Evolutionary conservation across 495 filamentous ascomycete genomes (phyloP).

Genomic region (Neurospora intermedia): DNA sequence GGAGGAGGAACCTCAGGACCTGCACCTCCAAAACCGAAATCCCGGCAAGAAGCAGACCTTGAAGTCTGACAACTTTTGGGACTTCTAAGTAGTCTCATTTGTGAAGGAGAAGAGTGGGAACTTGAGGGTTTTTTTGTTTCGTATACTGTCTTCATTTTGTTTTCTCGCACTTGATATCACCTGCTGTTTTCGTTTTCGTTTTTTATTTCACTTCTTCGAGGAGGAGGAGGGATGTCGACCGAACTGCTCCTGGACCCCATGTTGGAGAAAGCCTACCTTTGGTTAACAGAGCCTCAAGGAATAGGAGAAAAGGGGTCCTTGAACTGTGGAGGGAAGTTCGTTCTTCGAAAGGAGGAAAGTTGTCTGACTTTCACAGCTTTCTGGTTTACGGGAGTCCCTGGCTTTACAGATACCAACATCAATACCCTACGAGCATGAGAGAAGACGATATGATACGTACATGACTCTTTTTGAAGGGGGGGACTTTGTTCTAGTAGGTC

Average conservation of each 20-base stretch:
- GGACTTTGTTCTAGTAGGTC: neutral
- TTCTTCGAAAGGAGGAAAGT: neutral
- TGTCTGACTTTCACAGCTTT: neutral
- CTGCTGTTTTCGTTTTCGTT: neutral
- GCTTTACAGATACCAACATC: neutral
- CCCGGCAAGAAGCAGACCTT: slow-evolving; percentile 26
- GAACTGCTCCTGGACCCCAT: neutral
- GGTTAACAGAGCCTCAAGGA: neutral
- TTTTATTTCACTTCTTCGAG: neutral
- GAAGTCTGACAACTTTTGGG: slow-evolving; percentile 39
- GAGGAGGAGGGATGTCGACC: neutral
- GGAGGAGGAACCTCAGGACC: slow-evolving; percentile 37
- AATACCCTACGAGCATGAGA: neutral
- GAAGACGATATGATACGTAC: neutral
- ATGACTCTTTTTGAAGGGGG: neutral
- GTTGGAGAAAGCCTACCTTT: neutral
- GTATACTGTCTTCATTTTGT: neutral
- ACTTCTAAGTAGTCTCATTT: slow-evolving; percentile 31
- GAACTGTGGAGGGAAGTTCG: neutral
- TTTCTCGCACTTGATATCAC: neutral
- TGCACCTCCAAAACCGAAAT: slow-evolving; percentile 13
- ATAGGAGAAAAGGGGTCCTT: neutral
- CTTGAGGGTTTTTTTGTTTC: neutral
- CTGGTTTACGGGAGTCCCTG: neutral
- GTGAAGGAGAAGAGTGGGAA: neutral